These are phyloP conservation scores for Globisporangium cylindrosporum DNA, from an alignment of 352 stramenopile species.

Conservation along the genomic window DNA sequence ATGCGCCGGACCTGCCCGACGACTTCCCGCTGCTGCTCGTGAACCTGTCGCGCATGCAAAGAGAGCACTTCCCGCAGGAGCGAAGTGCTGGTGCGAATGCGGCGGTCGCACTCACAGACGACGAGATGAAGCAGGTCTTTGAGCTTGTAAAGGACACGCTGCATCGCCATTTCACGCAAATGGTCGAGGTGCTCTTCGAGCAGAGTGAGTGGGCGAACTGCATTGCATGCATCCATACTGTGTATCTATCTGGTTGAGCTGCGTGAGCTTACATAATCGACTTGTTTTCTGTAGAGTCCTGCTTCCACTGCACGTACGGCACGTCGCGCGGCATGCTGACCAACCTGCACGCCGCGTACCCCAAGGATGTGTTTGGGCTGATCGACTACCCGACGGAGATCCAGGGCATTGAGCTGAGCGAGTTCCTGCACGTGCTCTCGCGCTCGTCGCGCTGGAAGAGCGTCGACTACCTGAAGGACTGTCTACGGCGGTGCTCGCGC, in stretches of 20 bases:
- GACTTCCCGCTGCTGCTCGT: slow-evolving; percentile 70
- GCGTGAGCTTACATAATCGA: not conserved
- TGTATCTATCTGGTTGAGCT: not conserved
- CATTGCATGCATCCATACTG: not conserved
- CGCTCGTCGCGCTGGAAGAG: slow-evolving; percentile 71
- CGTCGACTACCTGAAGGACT: slow-evolving; percentile 81
- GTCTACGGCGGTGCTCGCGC: slow-evolving; percentile 62
- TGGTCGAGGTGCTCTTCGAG: slow-evolving; percentile 67
- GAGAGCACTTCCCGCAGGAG: slow-evolving; percentile 43
- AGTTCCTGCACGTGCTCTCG: slow-evolving; percentile 56
- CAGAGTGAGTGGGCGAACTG: slow-evolving; percentile 34
- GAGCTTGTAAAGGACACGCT: slow-evolving; percentile 48
- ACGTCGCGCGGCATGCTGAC: slow-evolving; percentile 43
- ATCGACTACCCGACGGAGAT: slow-evolving; percentile 76
- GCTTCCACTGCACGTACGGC: slow-evolving; percentile 71
- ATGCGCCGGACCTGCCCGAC: slow-evolving; percentile 42
- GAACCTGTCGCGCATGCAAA: slow-evolving; percentile 57
- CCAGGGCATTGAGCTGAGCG: slow-evolving; percentile 54
- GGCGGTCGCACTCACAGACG: not conserved
- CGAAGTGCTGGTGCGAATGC: not conserved
- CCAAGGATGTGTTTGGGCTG: slow-evolving; percentile 56
- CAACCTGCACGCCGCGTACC: slow-evolving; percentile 47
- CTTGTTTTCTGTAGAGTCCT: slow-evolving; percentile 32
- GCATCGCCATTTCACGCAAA: slow-evolving; percentile 51
- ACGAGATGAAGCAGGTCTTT: slow-evolving; percentile 38